A percentile compares a stretch with the other conserved stretches of the same genome.
These are phyloP conservation scores for Rhododendron ferrugineum DNA, from an alignment of 148 eudicot species.

Conservation along the genomic window DNA sequence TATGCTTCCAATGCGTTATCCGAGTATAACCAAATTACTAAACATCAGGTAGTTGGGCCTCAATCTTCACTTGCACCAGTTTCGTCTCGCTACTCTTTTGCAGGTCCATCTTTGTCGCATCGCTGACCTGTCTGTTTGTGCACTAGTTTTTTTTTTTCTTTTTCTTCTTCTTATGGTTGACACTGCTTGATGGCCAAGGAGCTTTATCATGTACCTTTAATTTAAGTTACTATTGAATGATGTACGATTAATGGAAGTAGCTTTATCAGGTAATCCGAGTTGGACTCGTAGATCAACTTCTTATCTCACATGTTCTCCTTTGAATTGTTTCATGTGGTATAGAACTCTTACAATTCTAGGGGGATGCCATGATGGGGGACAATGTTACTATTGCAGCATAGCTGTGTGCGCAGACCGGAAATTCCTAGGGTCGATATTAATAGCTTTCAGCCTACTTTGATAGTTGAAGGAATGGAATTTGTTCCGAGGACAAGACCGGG, in stretches of 20 bases:
- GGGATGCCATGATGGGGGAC: neutral
- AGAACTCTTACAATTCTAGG: neutral
- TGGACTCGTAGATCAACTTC: neutral
- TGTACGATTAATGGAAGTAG: neutral
- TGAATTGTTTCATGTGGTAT: neutral
- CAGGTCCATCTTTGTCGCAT: constrained; percentile 24
- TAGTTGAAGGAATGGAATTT: neutral
- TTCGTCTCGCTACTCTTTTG: constrained; percentile 64
- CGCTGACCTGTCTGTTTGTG: neutral
- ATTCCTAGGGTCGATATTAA: neutral
- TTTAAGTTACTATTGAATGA: neutral
- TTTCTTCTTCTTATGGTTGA: neutral
- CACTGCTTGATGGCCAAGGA: neutral
- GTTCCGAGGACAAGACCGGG: no score
- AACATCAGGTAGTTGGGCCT: constrained; percentile 8
- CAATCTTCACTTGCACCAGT: constrained; percentile 32
- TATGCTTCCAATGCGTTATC: constrained; percentile 26
- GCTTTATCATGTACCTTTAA: neutral
- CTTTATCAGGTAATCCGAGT: neutral
- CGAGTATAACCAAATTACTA: constrained; percentile 20
- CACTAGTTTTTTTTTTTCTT: neutral
- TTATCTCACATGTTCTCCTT: neutral
- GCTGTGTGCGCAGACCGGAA: neutral
- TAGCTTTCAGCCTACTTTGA: neutral
- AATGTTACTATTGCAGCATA: neutral